A percentile compares a stretch with the other conserved stretches of the same genome.
phyloP scores from a whole-genome alignment of 140 eudicot species.

The Senecio squalidus region DNA sequence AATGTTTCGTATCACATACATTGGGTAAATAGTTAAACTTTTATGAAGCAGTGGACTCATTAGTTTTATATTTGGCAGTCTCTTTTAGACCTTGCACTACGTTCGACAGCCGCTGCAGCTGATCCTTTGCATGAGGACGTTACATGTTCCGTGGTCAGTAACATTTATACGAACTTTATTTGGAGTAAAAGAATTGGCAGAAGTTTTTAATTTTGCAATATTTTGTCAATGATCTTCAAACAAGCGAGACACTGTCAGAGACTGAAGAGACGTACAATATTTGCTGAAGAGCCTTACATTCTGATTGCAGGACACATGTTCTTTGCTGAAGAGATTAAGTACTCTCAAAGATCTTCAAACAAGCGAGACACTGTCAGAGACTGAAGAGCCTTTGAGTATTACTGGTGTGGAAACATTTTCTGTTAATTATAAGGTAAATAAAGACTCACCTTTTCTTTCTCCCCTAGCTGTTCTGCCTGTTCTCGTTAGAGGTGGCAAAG shows the following conservation, averaged over 20 bases:
- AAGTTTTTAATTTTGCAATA: conserved; percentile 4
- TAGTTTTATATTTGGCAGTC: conserved; percentile 42
- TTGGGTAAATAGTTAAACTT: not conserved
- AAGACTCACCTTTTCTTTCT: conserved; percentile 3
- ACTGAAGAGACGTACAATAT: conserved; percentile 36
- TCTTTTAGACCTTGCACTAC: conserved; percentile 95
- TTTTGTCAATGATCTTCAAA: conserved; percentile 41
- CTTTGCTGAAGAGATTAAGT: conserved; percentile 73
- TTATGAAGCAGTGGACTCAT: conserved; percentile 4
- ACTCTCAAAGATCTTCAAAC: conserved; percentile 77
- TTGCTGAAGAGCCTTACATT: not conserved
- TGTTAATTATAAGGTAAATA: conserved; percentile 81
- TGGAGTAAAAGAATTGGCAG: not conserved
- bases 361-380: conserved; percentile 39
- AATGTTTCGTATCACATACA: not conserved
- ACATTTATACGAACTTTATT: not conserved
- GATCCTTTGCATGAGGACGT: conserved; percentile 96
- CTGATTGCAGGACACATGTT: conserved; percentile 62
- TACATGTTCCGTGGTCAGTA: conserved; percentile 86
- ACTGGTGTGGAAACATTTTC: conserved; percentile 94
- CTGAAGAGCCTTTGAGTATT: conserved; percentile 67
- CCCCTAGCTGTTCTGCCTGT: not conserved
- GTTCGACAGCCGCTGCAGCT: conserved; percentile 96
- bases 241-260: conserved; percentile 38
- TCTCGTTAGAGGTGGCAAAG: too few species aligned